Evolutionary conservation across 306 rosid genomes (phyloP), one percentile per base, ranked within the genome.

Genomic region (Sindora glabra): DNA sequence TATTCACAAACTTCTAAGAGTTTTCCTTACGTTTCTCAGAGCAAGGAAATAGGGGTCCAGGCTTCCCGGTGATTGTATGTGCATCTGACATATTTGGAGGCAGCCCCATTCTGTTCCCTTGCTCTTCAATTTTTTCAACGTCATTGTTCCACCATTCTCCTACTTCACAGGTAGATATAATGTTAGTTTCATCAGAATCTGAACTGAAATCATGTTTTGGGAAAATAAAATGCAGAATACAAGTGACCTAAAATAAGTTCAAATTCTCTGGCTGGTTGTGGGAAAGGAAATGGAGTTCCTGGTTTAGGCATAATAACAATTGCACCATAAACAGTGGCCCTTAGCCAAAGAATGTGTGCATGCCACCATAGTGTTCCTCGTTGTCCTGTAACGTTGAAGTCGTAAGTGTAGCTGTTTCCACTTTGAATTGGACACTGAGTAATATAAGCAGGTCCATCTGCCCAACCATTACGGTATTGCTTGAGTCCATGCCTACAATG

Each of bases 121-220:
- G 83, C 39, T 78, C 81, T 48, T 72, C 97, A 65, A 89, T 13
- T 42, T 58, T 67, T 75, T 86, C 97, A 17, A 89, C 91, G 27
- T 89, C 97, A 14, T 62, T 65, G 70, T 86, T 73, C 97, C 97
- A 89, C 91, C 96, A 89, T 73, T 89, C 89, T 26, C 97, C 87
- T 86, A 30, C 51, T 40, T 25, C 36, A 59, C 49, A 53, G 57
- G 23, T 26, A 14, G 7, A 24, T 21, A 21, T 42, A 2, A 40
- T n/a, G 15, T 15, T 3, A 30, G 6, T 8, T 34, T 7, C 0
- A 34, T 12, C 3, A 34, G 11, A 34, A 34, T 3, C 12, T 1
- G 40, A 34, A 29, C 34, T 8, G 13, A 8, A 9, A 8, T 10
- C n/a, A n/a, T n/a, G n/a, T n/a, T n/a, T 10, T 34, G 9, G 3